A percentile compares a stretch with the other conserved stretches of the same genome.
Conservation (phyloP, 2,329 filamentous ascomycete species). For the Orbilia ellipsospora region DNA sequence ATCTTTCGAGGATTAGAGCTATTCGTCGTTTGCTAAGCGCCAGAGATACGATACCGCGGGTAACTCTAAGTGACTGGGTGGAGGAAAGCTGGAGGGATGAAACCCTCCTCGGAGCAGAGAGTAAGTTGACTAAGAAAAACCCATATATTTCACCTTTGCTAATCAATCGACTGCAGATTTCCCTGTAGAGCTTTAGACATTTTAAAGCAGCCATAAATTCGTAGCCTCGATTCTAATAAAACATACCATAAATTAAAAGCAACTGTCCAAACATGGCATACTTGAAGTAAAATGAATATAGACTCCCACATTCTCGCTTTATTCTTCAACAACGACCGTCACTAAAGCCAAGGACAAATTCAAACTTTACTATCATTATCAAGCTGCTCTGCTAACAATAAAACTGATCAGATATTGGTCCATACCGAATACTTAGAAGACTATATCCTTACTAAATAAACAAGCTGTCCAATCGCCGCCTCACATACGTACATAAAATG, state of each 20-base stretch:
- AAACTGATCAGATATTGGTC: no score
- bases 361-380: no score
- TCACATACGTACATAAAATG: neutral
- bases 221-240: neutral
- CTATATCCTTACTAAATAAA: no score
- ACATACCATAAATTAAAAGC: neutral
- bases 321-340: no score
- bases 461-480: no score
- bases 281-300: no score
- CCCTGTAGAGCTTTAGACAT: slow-evolving; percentile 18
- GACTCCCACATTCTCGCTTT: no score
- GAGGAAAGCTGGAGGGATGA: slow-evolving; percentile 81
- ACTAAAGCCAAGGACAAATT: no score
- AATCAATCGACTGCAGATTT: slow-evolving; percentile 61
- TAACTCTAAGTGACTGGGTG: slow-evolving; percentile 79
- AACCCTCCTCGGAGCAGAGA: slow-evolving; percentile 83
- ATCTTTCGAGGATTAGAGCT: slow-evolving; percentile 57
- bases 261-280: neutral
- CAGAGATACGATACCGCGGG: slow-evolving; percentile 70
- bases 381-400: no score
- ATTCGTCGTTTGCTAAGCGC: slow-evolving; percentile 34
- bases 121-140: slow-evolving; percentile 53
- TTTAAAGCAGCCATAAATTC: no score
- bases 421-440: no score
- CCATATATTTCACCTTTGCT: neutral